Evolutionary conservation across 179 eudicot genomes (phyloP).

Genomic region (Patellifolia procumbens): DNA sequence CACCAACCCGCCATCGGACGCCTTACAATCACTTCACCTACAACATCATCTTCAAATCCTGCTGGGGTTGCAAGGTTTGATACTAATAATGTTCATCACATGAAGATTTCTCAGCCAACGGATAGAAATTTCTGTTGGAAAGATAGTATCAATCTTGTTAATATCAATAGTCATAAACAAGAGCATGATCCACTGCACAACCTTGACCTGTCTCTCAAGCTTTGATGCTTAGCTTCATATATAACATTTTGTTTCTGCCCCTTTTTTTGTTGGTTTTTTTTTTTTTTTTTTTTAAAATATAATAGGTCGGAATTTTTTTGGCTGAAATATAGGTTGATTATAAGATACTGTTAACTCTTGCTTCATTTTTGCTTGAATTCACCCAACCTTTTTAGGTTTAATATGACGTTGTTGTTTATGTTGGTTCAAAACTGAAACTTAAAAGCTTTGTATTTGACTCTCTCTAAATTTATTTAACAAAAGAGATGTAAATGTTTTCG

Average conservation of each 20-base stretch:
- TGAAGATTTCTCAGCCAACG: constrained; percentile 32
- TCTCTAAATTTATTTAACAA: no score
- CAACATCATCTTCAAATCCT: constrained; percentile 23
- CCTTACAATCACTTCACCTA: constrained; percentile 15
- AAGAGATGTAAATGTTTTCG: no score
- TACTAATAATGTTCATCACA: background rate
- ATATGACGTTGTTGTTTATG: no score
- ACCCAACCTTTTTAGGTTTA: no score
- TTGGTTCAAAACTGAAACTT: no score
- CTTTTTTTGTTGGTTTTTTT: constrained; percentile 5
- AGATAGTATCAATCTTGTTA: constrained; percentile 24
- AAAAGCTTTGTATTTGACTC: no score
- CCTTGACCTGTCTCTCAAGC: constrained; percentile 41
- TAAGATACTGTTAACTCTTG: background rate
- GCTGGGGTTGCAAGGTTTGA: constrained; percentile 33
- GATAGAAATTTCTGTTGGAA: constrained; percentile 32
- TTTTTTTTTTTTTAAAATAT: background rate
- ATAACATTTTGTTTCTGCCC: background rate
- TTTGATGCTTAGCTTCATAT: constrained; percentile 7
- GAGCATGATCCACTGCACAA: constrained; percentile 32
- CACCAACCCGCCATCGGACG: constrained; percentile 30
- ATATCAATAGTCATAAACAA: constrained; percentile 25
- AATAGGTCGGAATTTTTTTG: background rate
- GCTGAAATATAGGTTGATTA: background rate
- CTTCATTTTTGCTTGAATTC: background rate